Evolutionary conservation across 2,329 filamentous ascomycete genomes (phyloP).

Genomic region (Chaetoscypha palmicola): DNA sequence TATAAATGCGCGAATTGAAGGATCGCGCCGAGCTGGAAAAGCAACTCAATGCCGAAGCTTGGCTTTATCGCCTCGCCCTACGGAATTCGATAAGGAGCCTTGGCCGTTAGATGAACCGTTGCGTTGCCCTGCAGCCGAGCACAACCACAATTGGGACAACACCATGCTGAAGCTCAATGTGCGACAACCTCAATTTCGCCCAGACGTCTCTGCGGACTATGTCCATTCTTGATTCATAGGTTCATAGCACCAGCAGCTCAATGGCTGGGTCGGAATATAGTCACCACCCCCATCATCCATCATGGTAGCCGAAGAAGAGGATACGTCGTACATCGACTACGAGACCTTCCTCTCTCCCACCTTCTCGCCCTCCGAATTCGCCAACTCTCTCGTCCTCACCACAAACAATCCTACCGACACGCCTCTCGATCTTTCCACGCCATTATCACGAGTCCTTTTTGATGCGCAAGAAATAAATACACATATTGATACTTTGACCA

Average conservation of each 20-base stretch:
- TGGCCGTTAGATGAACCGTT: too few species aligned
- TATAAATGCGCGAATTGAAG: too few species aligned
- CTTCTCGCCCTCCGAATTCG: slow-evolving; percentile 77
- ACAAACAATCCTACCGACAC: slow-evolving; percentile 91
- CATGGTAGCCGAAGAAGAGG: slow-evolving; percentile 37
- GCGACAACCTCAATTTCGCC: neutral
- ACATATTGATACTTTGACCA: slow-evolving; percentile 85
- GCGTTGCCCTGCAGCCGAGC: too few species aligned
- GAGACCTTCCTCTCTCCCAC: slow-evolving; percentile 77
- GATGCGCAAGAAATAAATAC: slow-evolving; percentile 96
- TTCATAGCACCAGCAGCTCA: slow-evolving; percentile 1
- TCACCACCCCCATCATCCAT: slow-evolving; percentile 9
- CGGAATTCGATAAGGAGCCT: too few species aligned
- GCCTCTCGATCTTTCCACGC: slow-evolving; percentile 87
- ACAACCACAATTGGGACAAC: too few species aligned
- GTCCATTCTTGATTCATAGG: neutral
- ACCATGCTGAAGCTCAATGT: neutral
- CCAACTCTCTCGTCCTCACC: slow-evolving; percentile 78
- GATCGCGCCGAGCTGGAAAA: too few species aligned
- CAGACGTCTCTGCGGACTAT: neutral
- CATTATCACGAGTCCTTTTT: slow-evolving; percentile 87
- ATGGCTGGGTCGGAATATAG: slow-evolving; percentile 8
- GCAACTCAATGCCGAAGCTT: too few species aligned
- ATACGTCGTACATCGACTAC: slow-evolving; percentile 90
- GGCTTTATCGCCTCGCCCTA: too few species aligned